Conservation (phyloP, 345 rosid genomes). For the Eucalyptus fibrosa region DNA sequence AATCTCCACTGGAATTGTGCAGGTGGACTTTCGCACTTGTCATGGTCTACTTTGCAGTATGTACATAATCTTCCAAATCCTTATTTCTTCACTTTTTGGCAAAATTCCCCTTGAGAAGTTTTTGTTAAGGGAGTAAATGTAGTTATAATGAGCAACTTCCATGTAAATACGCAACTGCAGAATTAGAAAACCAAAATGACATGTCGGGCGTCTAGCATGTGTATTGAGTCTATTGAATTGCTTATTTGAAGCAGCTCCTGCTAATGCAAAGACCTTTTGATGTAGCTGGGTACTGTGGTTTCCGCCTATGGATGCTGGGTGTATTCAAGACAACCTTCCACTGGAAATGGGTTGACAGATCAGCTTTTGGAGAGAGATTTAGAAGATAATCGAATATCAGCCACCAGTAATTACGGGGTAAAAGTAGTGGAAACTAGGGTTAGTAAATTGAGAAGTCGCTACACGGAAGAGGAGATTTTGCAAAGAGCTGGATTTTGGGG, state of each 20-base stretch:
- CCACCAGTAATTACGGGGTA: not conserved
- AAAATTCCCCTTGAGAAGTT: not conserved
- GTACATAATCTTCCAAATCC: not conserved
- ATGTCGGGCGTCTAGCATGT: not conserved
- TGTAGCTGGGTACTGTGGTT: constrained; percentile 52
- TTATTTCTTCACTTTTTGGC: not conserved
- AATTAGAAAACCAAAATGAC: not conserved
- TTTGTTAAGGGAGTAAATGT: not conserved
- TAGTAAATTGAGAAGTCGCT: constrained; percentile 23
- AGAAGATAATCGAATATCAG: constrained; percentile 2
- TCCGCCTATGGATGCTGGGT: constrained; percentile 77
- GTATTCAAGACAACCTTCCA: not conserved
- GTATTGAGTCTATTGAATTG: not conserved
- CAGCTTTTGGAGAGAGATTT: constrained; percentile 4
- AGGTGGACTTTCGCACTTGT: constrained; percentile 93
- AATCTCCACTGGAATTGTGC: constrained; percentile 2
- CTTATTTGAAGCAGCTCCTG: not conserved
- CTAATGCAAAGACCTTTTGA: not conserved
- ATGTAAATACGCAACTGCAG: not conserved
- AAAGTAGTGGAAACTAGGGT: constrained; percentile 5
- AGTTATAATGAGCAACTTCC: not conserved
- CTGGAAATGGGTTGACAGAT: constrained; percentile 6
- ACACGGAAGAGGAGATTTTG: constrained; percentile 23
- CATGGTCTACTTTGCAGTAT: constrained; percentile 79
- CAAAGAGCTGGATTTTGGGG: constrained; percentile 60